Percentiles rank a stretch among this genome's conserved stretches.
These are phyloP conservation scores for Alternaria dauci DNA, from an alignment of 2,329 filamentous ascomycete species.

Conservation along the genomic window DNA sequence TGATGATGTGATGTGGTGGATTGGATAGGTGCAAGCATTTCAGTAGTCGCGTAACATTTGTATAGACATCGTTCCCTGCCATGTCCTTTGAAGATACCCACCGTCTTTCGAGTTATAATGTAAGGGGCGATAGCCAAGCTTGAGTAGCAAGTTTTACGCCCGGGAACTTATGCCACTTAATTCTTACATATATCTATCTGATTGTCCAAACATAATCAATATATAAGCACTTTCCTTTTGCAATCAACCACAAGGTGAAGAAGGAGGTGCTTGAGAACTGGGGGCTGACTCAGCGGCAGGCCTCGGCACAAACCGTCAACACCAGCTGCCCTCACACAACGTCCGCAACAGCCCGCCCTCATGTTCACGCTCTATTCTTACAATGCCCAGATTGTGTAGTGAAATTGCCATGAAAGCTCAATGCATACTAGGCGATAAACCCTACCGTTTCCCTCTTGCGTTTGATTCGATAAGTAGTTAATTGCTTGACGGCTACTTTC, in stretches of 20 bases:
- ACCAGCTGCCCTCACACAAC: neutral
- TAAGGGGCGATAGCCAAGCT: too few relatives aligned
- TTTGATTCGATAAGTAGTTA: neutral
- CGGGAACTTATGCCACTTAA: too few relatives aligned
- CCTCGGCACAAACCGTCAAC: neutral
- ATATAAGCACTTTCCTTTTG: neutral
- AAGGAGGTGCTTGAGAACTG: neutral
- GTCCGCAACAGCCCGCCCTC: neutral
- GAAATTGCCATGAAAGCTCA: neutral
- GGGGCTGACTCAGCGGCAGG: constrained; percentile 12
- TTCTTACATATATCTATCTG: too few relatives aligned
- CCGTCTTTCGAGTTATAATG: too few relatives aligned
- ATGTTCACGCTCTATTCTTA: neutral
- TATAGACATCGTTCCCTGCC: neutral
- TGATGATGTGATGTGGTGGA: constrained; percentile 3
- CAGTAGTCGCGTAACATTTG: neutral
- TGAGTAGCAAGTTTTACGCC: too few relatives aligned
- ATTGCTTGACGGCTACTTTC: neutral
- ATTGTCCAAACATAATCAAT: too few relatives aligned
- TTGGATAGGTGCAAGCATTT: neutral
- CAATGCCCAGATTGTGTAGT: neutral
- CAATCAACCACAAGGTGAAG: neutral
- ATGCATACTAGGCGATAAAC: neutral
- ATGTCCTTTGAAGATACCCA: too few relatives aligned
- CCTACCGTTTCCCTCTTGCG: neutral